Percentiles rank a stretch among this genome's conserved stretches.
phyloP scores from a whole-genome alignment of 345 rosid species.

The Moricandia moricandioides region DNA sequence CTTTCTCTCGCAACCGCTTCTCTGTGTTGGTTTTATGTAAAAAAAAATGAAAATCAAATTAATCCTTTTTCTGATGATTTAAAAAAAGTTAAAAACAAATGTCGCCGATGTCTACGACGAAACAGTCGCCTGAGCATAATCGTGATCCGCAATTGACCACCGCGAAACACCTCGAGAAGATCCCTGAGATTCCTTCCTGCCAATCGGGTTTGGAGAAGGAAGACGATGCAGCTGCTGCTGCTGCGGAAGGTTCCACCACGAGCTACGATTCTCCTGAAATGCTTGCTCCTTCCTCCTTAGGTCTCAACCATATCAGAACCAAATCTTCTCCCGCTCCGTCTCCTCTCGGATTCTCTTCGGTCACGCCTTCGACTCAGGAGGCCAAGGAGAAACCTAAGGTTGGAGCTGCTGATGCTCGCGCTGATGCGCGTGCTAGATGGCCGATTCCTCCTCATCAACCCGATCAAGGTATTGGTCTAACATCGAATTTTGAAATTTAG shows the following conservation, averaged over 20 bases:
- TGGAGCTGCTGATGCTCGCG: constrained; percentile 20
- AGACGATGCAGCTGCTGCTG: constrained; percentile 1
- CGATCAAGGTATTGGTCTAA: constrained; percentile 37
- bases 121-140: constrained; percentile 32
- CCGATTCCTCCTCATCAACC: constrained; percentile 37
- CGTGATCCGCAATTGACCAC: constrained; percentile 20
- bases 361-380: constrained; percentile 28
- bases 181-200: constrained; percentile 53
- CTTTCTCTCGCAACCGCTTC: constrained; percentile 28
- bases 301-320: constrained; percentile 76
- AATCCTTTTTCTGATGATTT: not conserved
- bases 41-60: constrained; percentile 11
- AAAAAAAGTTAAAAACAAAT: not conserved
- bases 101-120: constrained; percentile 40
- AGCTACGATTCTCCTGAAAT: constrained; percentile 42
- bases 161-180: constrained; percentile 58
- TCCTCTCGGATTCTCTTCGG: constrained; percentile 59
- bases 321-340: constrained; percentile 53
- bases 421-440: constrained; percentile 37
- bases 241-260: constrained; percentile 6
- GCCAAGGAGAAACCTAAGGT: constrained; percentile 18
- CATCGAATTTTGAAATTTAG: not conserved
- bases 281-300: constrained; percentile 57
- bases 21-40: constrained; percentile 20
- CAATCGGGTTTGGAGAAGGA: constrained; percentile 24